phyloP scores from a whole-genome alignment of 768 basidiomycete species.

The Lyophyllum decastes region DNA sequence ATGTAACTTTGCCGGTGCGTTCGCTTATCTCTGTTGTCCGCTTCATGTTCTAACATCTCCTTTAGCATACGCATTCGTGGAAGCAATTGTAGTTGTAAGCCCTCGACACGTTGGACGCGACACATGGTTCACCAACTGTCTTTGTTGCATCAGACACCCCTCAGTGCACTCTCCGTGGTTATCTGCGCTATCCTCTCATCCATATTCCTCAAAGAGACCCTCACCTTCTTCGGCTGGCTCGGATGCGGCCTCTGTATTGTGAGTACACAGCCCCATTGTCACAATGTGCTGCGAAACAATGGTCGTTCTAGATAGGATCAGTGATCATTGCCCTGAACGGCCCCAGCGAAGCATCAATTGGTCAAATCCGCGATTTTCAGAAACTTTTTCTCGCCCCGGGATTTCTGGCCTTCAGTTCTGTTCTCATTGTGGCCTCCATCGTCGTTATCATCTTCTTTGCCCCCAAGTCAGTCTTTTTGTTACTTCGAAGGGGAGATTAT shows the following conservation, averaged over 20 bases:
- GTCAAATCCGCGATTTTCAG: constrained; percentile 73
- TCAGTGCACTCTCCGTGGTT: constrained; percentile 97
- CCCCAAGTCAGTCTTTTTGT: constrained; percentile 54
- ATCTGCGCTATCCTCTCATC: constrained; percentile 92
- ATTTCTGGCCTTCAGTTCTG: constrained; percentile 71
- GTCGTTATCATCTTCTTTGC: constrained; percentile 83
- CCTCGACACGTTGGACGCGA: neutral
- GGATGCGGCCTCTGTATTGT: constrained; percentile 92
- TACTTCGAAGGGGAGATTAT: constrained; percentile 4
- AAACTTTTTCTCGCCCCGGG: constrained; percentile 80
- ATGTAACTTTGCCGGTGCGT: constrained; percentile 81
- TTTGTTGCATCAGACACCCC: constrained; percentile 64
- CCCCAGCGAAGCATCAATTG: constrained; percentile 69
- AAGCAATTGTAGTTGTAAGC: constrained; percentile 89
- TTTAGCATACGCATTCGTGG: constrained; percentile 83
- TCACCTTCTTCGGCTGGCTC: constrained; percentile 97
- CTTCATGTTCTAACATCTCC: constrained; percentile 15
- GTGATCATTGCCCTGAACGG: constrained; percentile 42
- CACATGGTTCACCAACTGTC: constrained; percentile 3
- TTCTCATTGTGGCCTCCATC: constrained; percentile 64
- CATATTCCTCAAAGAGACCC: constrained; percentile 88
- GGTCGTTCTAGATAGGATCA: constrained; percentile 13
- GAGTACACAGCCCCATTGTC: constrained; percentile 37
- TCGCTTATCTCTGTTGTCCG: constrained; percentile 28
- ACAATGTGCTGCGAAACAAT: neutral